Percentiles rank a stretch among this genome's conserved stretches.
These are phyloP conservation scores for Lipomyces lipofer DNA, from an alignment of 805 yeast genomes.

Conservation along the genomic window DNA sequence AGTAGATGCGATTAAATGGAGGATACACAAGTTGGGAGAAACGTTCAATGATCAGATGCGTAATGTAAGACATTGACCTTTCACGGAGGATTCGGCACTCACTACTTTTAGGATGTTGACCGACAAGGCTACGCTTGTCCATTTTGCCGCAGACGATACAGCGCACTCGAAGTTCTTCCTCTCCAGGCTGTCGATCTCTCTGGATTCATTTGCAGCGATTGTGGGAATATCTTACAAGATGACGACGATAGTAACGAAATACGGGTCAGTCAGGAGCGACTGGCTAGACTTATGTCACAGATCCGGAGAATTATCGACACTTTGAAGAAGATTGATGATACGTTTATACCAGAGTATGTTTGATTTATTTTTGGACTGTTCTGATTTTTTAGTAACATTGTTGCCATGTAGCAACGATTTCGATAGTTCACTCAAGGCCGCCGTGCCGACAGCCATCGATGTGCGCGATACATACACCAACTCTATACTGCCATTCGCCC, in stretches of 20 bases:
- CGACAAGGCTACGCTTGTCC: slow-evolving; percentile 96
- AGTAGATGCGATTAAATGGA: slow-evolving; percentile 95
- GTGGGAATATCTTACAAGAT: slow-evolving; percentile 75
- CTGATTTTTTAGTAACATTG: background rate
- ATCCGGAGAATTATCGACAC: slow-evolving; percentile 83
- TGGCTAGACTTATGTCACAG: slow-evolving; percentile 84
- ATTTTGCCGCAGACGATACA: slow-evolving; percentile 73
- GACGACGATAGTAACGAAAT: slow-evolving; percentile 87
- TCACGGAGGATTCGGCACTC: no score
- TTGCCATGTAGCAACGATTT: slow-evolving; percentile 59
- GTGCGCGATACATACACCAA: slow-evolving; percentile 48
- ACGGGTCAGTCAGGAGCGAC: slow-evolving; percentile 72
- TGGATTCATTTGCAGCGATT: slow-evolving; percentile 80
- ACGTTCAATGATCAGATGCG: slow-evolving; percentile 77
- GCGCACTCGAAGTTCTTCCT: slow-evolving; percentile 85
- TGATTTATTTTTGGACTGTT: background rate
- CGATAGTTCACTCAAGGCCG: slow-evolving; percentile 75
- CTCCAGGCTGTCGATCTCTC: slow-evolving; percentile 75
- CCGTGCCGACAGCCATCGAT: slow-evolving; percentile 77
- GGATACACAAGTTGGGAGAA: slow-evolving; percentile 82
- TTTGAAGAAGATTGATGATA: slow-evolving; percentile 78
- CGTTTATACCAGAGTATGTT: slow-evolving; percentile 68
- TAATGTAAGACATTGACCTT: slow-evolving; percentile 39
- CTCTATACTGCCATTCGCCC: slow-evolving; percentile 44
- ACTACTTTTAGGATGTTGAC: slow-evolving; percentile 56